phyloP scores from a whole-genome alignment of 257 asterid genomes.

The Ocimum tenuiflorum region DNA sequence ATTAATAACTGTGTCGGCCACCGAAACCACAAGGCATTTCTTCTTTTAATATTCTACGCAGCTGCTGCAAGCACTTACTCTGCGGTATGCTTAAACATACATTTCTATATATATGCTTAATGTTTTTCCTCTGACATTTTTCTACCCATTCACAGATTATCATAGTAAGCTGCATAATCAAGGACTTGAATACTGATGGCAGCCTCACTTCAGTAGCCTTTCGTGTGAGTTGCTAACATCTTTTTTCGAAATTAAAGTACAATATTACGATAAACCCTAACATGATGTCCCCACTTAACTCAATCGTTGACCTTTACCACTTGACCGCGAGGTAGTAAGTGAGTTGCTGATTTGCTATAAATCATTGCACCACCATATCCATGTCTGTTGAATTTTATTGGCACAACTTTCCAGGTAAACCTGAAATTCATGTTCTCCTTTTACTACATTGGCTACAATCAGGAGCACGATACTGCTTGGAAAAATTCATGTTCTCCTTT shows the following conservation, averaged over 20 bases:
- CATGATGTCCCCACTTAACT: too few species aligned
- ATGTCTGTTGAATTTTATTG: neutral
- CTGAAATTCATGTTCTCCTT: neutral
- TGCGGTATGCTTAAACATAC: conserved; percentile 36
- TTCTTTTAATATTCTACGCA: conserved; percentile 64
- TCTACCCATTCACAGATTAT: conserved; percentile 39
- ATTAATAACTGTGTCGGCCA: conserved; percentile 91
- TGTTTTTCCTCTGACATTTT: neutral
- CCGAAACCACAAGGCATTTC: conserved; percentile 69
- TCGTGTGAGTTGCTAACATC: conserved; percentile 54
- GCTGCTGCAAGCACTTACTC: conserved; percentile 57
- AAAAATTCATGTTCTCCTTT: neutral
- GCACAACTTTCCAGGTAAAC: too few species aligned
- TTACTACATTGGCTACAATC: neutral
- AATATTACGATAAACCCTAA: too few species aligned
- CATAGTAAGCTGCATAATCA: conserved; percentile 32
- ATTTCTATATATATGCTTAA: neutral
- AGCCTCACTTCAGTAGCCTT: conserved; percentile 35
- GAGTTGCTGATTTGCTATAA: too few species aligned
- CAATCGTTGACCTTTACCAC: too few species aligned
- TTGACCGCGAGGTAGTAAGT: too few species aligned
- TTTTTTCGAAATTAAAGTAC: too few species aligned
- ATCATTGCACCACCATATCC: neutral
- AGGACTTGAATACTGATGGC: conserved; percentile 37
- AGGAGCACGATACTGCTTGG: neutral